phyloP scores from a whole-genome alignment of 1,284 basidiomycete genomes.

The Phellopilus nigrolimitatus region DNA sequence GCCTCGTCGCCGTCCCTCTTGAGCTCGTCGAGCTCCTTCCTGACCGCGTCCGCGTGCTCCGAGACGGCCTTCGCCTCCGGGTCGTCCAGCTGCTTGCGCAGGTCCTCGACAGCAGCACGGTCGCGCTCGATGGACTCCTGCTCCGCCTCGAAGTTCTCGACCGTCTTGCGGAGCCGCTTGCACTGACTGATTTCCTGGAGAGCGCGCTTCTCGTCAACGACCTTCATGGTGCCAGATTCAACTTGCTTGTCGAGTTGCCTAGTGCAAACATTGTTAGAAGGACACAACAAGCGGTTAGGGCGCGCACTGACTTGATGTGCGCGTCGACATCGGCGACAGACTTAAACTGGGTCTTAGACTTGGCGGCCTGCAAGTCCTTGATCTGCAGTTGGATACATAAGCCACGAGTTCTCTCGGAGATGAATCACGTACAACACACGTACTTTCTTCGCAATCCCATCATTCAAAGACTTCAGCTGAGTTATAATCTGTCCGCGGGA shows the following conservation, averaged over 20 bases:
- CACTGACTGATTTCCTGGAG: constrained; percentile 80
- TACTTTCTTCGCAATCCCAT: constrained; percentile 81
- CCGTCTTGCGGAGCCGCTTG: constrained; percentile 64
- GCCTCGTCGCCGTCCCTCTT: constrained; percentile 86
- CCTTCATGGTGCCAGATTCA: constrained; percentile 88
- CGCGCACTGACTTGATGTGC: constrained; percentile 79
- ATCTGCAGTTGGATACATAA: constrained; percentile 45
- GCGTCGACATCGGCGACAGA: constrained; percentile 85
- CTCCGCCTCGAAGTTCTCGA: constrained; percentile 78
- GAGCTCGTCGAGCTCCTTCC: constrained; percentile 81
- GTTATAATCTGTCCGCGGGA: constrained; percentile 76
- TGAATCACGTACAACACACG: constrained; percentile 19
- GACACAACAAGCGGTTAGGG: too few relatives aligned
- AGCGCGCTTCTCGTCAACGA: constrained; percentile 95
- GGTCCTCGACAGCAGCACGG: constrained; percentile 71
- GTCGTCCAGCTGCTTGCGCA: constrained; percentile 85
- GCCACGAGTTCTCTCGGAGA: neutral
- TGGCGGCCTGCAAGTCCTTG: constrained; percentile 84
- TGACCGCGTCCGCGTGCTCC: constrained; percentile 81
- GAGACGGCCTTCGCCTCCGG: constrained; percentile 83
- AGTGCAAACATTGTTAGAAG: constrained; percentile 18
- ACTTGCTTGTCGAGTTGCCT: constrained; percentile 85
- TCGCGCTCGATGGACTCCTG: constrained; percentile 82
- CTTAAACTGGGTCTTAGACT: constrained; percentile 82
- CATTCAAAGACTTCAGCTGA: constrained; percentile 81